Evolutionary conservation across 2,329 filamentous ascomycete genomes (phyloP), one percentile per base, ranked within the genome.

Genomic region (Scortechinia acanthostroma): DNA sequence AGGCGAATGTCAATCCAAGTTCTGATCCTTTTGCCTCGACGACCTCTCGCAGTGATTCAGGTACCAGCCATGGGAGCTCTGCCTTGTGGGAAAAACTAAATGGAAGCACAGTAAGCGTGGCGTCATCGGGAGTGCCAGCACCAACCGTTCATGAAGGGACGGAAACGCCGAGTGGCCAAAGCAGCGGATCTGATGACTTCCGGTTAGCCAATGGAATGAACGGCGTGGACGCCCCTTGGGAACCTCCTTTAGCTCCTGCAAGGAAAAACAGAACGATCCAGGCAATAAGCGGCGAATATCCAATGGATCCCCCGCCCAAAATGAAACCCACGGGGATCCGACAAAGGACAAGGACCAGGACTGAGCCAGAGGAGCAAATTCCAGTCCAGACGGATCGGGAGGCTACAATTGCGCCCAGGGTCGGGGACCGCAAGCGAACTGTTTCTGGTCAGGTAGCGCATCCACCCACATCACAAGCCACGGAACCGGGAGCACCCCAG

Each of bases 391-490:
- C 35, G 6, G 35, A 40, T 6, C 14, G 17, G 20, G 35, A 40
- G 17, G 6, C 35, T 19, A 6, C 17, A 40, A 6, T 17, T 40
- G 35, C 35, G 6, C 17, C 35, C 70, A 13, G 66, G 20, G 30
- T 43, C 15, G 48, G 59, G 4, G 72, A 74, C 37, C 74, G 78
- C 57, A 84, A 84, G 63, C 71, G 80, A 52, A 84, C 77, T 2
- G 68, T 83, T 15, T 83, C 80, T 25, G 80, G 80, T 3, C 76
- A 80, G 53, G 35, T 40, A 13, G 35, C 44, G 53, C 64, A 21
- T 46, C 54, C n/a, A 50, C 58, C 23, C 49, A 58, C 19, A 6
- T 19, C 35, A 6, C 61, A 64, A 28, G 55, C 42, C 4, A 47
- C 51, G 28, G 67, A 70, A 48, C 65, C 66, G 22, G 63, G 62